Base-by-base conservation (phyloP, 768 basidiomycete species). In the Tulasnella sp. region DNA sequence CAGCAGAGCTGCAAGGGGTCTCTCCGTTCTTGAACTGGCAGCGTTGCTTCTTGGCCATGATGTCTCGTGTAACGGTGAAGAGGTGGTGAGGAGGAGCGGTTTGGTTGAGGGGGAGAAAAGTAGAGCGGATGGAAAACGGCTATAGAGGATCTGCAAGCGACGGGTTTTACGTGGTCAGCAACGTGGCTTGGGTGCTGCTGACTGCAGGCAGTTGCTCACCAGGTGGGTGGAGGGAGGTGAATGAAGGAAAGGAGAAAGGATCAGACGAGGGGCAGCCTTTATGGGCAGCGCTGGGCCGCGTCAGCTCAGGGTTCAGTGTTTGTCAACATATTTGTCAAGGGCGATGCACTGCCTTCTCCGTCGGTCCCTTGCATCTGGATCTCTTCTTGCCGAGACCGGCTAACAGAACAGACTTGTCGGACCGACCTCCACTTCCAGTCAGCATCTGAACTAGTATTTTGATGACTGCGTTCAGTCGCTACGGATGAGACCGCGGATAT, bases 1-100 rank as follows among this genome's bases (percentile, higher is more conserved):
- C 92, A 9, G 93, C 93, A 79, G 90, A 90, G 82, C 88, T 92
- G 87, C 94, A 96, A 79, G 89, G 89, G 74, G 84, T 82, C 74
- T 86, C 85, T 79, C 84, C 81, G 80, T 86, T 87, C 77, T 86
- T 86, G 84, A 91, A 89, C 84, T 94, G 92, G 86, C 94, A 95
- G 82, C 93, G 92, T 84, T 93, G 94, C 39, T 42, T 70, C 92
- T 94, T 95, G 81, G 93, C 87, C 94, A 94, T 95, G 44, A 48
- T 80, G 70, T n/a, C 29, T 74, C 23, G 61, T 57, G 44, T 32
- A 40, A 32, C 70, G 78, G 40, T 57, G 48, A 15, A 79, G 37
- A 48, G 46, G 67, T 35, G 74, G 29, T 26, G 78, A 29, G 70
- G 37, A 73, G 55, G 48, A 73, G 69, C 35, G 35, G 35, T 35